phyloP scores from a whole-genome alignment of 1,284 basidiomycete species.

The Marasmius sp. region DNA sequence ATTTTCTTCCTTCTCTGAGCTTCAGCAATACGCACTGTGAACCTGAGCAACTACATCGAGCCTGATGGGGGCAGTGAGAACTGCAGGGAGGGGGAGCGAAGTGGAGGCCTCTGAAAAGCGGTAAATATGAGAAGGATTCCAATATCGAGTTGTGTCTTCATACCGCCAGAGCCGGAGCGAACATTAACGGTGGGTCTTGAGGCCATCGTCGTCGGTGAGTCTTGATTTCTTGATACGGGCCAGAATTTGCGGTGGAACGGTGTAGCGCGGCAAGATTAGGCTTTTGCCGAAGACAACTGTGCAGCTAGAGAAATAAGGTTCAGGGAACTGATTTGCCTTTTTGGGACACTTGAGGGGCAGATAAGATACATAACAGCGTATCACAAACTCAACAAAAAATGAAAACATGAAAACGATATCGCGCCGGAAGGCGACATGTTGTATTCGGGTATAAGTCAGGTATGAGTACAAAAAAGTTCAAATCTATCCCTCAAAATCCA shows the following conservation, averaged over 20 bases:
- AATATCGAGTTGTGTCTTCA: background rate
- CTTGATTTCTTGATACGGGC: slow-evolving; percentile 23
- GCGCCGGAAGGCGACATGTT: background rate
- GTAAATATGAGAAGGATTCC: slow-evolving; percentile 2
- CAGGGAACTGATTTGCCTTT: background rate
- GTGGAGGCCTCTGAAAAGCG: slow-evolving; percentile 70
- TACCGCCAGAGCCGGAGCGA: slow-evolving; percentile 74
- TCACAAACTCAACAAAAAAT: background rate
- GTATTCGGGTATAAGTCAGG: background rate
- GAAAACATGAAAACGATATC: background rate
- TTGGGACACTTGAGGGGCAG: background rate
- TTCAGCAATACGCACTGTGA: slow-evolving; percentile 81
- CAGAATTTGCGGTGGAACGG: background rate
- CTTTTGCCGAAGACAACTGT: slow-evolving; percentile 35
- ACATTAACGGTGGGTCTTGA: slow-evolving; percentile 89
- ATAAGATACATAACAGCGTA: background rate
- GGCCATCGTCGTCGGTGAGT: slow-evolving; percentile 63
- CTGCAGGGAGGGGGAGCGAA: slow-evolving; percentile 93
- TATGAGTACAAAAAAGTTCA: background rate
- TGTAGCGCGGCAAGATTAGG: slow-evolving; percentile 22
- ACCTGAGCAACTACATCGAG: slow-evolving; percentile 98
- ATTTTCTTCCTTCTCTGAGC: background rate
- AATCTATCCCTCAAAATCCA: background rate
- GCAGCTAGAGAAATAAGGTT: slow-evolving; percentile 23
- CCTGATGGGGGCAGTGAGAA: slow-evolving; percentile 97